phyloP scores from a whole-genome alignment of 2,329 filamentous ascomycete species.

The Exophiala sp. region DNA sequence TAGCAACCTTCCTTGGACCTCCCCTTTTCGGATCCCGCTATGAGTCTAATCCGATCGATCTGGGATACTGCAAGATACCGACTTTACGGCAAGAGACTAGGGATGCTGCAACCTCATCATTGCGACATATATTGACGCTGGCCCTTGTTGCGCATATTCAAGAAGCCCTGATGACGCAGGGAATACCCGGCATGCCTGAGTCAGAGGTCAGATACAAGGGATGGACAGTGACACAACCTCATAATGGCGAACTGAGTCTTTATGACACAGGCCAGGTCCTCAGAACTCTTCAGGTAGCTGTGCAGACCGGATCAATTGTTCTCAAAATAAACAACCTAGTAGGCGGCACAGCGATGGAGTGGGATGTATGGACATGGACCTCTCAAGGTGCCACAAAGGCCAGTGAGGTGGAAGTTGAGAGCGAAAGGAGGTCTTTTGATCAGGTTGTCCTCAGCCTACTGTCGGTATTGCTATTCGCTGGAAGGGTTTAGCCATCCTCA shows the following conservation, averaged over 20 bases:
- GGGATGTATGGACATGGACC: conserved; percentile 18
- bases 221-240: conserved; percentile 11
- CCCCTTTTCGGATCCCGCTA: conserved; percentile 25
- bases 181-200: not conserved
- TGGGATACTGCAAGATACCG: conserved; percentile 15
- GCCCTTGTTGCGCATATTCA: conserved; percentile 11
- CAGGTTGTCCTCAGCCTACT: too few species aligned
- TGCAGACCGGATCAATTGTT: conserved; percentile 10
- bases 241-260: conserved; percentile 18
- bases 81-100: conserved; percentile 13
- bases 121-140: conserved; percentile 12
- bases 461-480: too few species aligned
- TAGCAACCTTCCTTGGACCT: conserved; percentile 22
- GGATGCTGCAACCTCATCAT: conserved; percentile 7
- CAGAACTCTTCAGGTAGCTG: conserved; percentile 12
- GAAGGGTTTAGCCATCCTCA: too few species aligned
- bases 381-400: conserved; percentile 9
- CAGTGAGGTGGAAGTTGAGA: not conserved
- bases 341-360: not conserved
- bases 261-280: conserved; percentile 11
- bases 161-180: conserved; percentile 2
- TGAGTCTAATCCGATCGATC: conserved; percentile 19
- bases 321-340: not conserved
- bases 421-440: too few species aligned
- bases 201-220: not conserved